Evolutionary conservation across 1,284 basidiomycete species (phyloP), one percentile per base, ranked within the genome.

Genomic region (Inonotus hispidus): DNA sequence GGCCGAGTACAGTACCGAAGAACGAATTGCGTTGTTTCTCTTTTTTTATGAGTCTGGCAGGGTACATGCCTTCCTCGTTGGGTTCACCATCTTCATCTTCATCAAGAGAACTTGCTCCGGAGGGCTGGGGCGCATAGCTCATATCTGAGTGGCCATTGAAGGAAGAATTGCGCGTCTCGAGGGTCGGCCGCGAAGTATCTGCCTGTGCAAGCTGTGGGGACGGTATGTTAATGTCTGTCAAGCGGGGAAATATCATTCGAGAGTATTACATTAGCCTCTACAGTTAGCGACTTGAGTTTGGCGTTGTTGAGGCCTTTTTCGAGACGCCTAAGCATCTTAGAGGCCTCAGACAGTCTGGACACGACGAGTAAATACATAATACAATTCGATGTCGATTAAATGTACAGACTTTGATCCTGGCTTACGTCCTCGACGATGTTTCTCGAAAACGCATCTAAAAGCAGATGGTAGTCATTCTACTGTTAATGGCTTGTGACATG

Each of bases 391-490:
- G 53, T n/a, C 37, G 47, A 41, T 58, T 47, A 43, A 50, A 50
- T 29, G 49, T 59, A 75, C 78, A 46, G 69, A 92, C 90, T 92
- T 92, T 73, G 90, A 92, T 66, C 90, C 90, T n/a, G 90, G 90
- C 69, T 92, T 92, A 61, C 90, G 83, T 46, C 90, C 90, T 45
- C 90, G 83, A 55, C 90, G 82, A 72, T 92, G 90, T 71, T 92
- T 92, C 75, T 92, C 90, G 67, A 92, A 92, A 41, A 91, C 66
- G 68, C 89, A 92, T 64, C 89, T 90, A 67, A 38, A 50, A 46
- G 56, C 62, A 57, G 66, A 29, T 59, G 63, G 56, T 47, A 59
- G 50, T 56, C 65, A 64, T 3, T 13, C 16, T 16, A 43, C 10
- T 43, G 19, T 16, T 10, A 65, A 66, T 58, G 47, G 66, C 55